phyloP scores from a whole-genome alignment of 2,329 filamentous ascomycete genomes.

The Kalaharituber pfeilii region DNA sequence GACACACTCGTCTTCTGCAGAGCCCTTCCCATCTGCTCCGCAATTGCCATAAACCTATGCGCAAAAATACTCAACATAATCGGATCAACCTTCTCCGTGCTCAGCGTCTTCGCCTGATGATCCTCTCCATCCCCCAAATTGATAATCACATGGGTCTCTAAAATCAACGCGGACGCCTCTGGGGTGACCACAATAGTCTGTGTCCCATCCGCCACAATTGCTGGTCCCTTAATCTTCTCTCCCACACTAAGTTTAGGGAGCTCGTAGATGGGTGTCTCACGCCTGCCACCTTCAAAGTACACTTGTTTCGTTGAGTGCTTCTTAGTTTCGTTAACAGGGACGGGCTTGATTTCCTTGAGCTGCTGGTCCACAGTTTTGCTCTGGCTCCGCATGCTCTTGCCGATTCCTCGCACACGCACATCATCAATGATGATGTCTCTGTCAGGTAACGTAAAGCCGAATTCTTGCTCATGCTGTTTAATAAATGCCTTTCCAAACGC shows the following conservation, averaged over 20 bases:
- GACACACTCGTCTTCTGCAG: slow-evolving; percentile 65
- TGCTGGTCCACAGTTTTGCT: slow-evolving; percentile 76
- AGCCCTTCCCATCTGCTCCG: slow-evolving; percentile 66
- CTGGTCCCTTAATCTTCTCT: slow-evolving; percentile 58
- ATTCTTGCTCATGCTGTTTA: slow-evolving; percentile 77
- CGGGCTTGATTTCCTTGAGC: slow-evolving; percentile 48
- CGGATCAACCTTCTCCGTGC: slow-evolving; percentile 45
- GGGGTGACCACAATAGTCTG: slow-evolving; percentile 88
- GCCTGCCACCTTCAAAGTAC: slow-evolving; percentile 68
- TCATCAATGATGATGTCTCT: slow-evolving; percentile 82
- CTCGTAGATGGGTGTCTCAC: slow-evolving; percentile 67
- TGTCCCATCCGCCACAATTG: slow-evolving; percentile 70
- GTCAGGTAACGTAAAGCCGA: slow-evolving; percentile 73
- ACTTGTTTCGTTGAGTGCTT: slow-evolving; percentile 40
- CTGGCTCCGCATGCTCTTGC: slow-evolving; percentile 64
- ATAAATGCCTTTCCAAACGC: slow-evolving; percentile 73
- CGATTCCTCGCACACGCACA: slow-evolving; percentile 72
- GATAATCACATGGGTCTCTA: slow-evolving; percentile 77
- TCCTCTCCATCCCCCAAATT: slow-evolving; percentile 44
- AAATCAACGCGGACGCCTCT: slow-evolving; percentile 53
- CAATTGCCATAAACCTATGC: slow-evolving; percentile 71
- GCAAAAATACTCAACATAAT: slow-evolving; percentile 65
- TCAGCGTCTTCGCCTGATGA: slow-evolving; percentile 12
- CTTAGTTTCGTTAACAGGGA: slow-evolving; percentile 33
- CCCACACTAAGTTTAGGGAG: slow-evolving; percentile 57